Conservation (phyloP, 495 filamentous ascomycete genomes). For the Zalerion maritima region DNA sequence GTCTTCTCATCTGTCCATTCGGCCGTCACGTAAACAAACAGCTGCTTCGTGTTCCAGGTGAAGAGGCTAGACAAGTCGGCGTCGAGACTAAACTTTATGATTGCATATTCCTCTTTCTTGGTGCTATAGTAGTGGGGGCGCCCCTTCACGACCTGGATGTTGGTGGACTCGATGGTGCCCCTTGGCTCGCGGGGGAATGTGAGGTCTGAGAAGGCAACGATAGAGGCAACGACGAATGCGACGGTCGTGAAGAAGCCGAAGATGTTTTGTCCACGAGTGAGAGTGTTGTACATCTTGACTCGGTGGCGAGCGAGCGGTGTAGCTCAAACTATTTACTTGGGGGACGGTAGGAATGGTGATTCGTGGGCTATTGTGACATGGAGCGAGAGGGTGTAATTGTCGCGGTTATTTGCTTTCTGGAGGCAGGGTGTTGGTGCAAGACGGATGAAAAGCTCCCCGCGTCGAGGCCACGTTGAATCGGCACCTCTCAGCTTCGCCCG, state of each 20-base stretch:
- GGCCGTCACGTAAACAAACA: conserved; percentile 90
- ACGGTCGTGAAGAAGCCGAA: conserved; percentile 98
- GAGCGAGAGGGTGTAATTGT: too few relatives aligned
- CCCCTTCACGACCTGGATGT: conserved; percentile 81
- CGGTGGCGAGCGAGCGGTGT: too few relatives aligned
- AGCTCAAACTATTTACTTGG: too few relatives aligned
- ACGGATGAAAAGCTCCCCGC: too few relatives aligned
- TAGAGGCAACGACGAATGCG: conserved; percentile 59
- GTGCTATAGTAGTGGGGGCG: conserved; percentile 85
- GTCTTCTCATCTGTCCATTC: conserved; percentile 46
- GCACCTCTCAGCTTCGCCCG: too few relatives aligned
- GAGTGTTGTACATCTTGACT: conserved; percentile 65
- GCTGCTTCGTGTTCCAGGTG: conserved; percentile 99
- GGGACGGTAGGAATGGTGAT: too few relatives aligned
- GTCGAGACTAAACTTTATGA: conserved; percentile 84
- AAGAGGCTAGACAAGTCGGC: conserved; percentile 77
- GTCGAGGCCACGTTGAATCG: too few relatives aligned
- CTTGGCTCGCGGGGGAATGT: conserved; percentile 53
- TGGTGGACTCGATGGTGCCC: conserved; percentile 50
- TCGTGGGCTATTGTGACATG: too few relatives aligned
- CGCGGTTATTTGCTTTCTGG: too few relatives aligned
- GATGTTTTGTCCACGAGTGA: conserved; percentile 75
- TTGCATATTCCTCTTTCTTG: conserved; percentile 87
- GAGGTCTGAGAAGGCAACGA: conserved; percentile 67
- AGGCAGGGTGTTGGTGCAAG: too few relatives aligned